Base-by-base conservation (phyloP, 106 monocot species). In the Allium fistulosum region DNA sequence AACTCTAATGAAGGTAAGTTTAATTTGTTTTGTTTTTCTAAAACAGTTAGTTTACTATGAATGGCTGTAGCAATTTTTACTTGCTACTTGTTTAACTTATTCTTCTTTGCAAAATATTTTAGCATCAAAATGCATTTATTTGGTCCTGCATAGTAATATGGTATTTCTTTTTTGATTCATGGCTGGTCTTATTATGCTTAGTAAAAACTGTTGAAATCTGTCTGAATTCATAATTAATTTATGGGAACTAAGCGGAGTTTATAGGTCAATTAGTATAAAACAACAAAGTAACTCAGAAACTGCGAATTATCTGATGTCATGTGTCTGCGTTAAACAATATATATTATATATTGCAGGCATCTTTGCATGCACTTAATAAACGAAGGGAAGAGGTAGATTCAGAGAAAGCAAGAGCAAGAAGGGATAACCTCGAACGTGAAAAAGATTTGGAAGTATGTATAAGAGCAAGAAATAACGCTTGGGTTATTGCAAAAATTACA, bases 401-500 rank as follows among this genome's bases (percentile, higher is more conserved):
- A 47, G 97, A 97, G 82, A 92, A 92, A 62, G 74, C 53, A 5
- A 86, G 80, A 67, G 63, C 71, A 68, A 80, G 72, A 63, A 69
- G 76, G 58, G 81, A 79, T 47, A 70, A 81, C n/a, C 69, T 78
- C 17, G 72, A 81, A 22, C 76, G 71, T 66, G 87, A 87, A 52
- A 87, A 83, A 46, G 89, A 97, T 80, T 57, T 87, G 37, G 97
- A 97, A 78, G 80, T 90, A 4, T 90, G 80, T 59, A 81, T 97
- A 57, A 83, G 97, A 84, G 88, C 86, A 9, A 87, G 73, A 82
- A 90, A 90, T 66, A 97, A 89, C 81, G 84, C 97, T 37, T 97
- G 97, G 97, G 75, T 87, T 68, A 90, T 97, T 83, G 86, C 92
- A 62, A 83, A 83, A 76, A 26, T 87, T 74, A 66, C 74, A 48